These are phyloP conservation scores for Candida arabinofermentans DNA, from an alignment of 805 yeast species.

Conservation along the genomic window DNA sequence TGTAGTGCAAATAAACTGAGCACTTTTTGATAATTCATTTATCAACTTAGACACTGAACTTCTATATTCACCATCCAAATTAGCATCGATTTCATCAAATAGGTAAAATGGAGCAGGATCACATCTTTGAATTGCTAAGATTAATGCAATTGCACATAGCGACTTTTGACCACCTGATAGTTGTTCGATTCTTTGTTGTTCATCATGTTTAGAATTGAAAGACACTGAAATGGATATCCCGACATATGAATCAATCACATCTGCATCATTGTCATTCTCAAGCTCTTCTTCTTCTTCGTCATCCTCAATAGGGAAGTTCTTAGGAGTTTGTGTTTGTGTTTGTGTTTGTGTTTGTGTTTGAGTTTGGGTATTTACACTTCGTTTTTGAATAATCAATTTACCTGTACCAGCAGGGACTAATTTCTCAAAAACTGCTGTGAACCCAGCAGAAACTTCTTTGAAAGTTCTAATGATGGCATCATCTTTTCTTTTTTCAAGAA, in stretches of 20 bases:
- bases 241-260: constrained; percentile 50
- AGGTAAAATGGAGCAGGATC: constrained; percentile 97
- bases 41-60: constrained; percentile 80
- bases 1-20: constrained; percentile 95
- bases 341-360: constrained; percentile 4
- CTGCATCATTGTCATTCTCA: constrained; percentile 15
- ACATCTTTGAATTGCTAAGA: constrained; percentile 88
- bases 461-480: constrained; percentile 80
- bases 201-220: constrained; percentile 80
- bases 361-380: constrained; percentile 14
- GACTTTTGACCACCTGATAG: constrained; percentile 97
- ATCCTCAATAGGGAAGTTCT: constrained; percentile 8
- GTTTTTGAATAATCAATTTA: constrained; percentile 58
- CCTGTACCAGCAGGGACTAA: constrained; percentile 86
- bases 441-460: constrained; percentile 67
- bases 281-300: constrained; percentile 17
- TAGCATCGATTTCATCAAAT: constrained; percentile 96
- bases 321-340: constrained; percentile 4
- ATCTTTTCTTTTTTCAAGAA: constrained; percentile 72
- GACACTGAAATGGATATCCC: constrained; percentile 89
- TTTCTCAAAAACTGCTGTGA: constrained; percentile 68
- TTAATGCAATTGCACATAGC: constrained; percentile 90
- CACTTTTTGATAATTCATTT: constrained; percentile 55
- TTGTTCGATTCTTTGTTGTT: constrained; percentile 84
- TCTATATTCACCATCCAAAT: constrained; percentile 87